A percentile compares a stretch with the other conserved stretches of the same genome.
phyloP scores from a whole-genome alignment of 495 filamentous ascomycete species.

The Podospora australis region DNA sequence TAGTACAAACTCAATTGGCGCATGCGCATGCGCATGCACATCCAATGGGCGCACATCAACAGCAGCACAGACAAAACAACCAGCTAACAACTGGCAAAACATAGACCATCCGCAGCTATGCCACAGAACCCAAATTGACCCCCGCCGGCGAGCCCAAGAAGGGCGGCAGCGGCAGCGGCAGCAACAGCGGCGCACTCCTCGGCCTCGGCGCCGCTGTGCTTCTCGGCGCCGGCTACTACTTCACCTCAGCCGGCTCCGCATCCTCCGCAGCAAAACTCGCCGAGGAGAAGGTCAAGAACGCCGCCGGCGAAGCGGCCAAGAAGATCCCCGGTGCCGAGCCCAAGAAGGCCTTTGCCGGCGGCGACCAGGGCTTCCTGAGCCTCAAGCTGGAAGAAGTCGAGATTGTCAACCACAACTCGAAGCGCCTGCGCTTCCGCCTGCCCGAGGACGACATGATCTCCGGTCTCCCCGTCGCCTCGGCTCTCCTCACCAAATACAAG shows the following conservation, averaged over 20 bases:
- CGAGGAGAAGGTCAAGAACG: constrained; percentile 45
- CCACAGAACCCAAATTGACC: constrained; percentile 39
- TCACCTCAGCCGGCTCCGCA: constrained; percentile 38
- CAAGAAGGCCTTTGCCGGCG: constrained; percentile 67
- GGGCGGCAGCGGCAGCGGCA: too few species aligned
- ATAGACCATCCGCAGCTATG: constrained; percentile 47
- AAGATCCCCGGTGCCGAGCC: constrained; percentile 18
- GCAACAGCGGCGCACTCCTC: constrained; percentile 35
- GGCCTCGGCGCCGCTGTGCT: constrained; percentile 30
- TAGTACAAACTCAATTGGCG: too few species aligned
- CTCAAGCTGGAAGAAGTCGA: constrained; percentile 75
- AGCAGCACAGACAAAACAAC: too few species aligned
- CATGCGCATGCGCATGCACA: too few species aligned
- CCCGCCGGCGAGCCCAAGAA: too few species aligned
- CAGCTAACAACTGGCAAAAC: too few species aligned
- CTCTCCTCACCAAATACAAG: constrained; percentile 82
- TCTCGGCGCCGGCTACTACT: constrained; percentile 49
- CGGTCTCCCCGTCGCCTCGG: constrained; percentile 74
- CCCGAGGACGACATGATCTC: constrained; percentile 78
- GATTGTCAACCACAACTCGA: constrained; percentile 79
- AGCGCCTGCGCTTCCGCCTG: constrained; percentile 75
- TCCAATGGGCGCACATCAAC: too few species aligned
- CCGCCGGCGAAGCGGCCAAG: constrained; percentile 16
- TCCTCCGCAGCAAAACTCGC: constrained; percentile 43
- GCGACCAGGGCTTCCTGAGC: constrained; percentile 77